Percentiles rank a stretch among this genome's conserved stretches.
These are phyloP conservation scores for Vigna hirtella DNA, from an alignment of 306 rosid genomes.

Conservation along the genomic window DNA sequence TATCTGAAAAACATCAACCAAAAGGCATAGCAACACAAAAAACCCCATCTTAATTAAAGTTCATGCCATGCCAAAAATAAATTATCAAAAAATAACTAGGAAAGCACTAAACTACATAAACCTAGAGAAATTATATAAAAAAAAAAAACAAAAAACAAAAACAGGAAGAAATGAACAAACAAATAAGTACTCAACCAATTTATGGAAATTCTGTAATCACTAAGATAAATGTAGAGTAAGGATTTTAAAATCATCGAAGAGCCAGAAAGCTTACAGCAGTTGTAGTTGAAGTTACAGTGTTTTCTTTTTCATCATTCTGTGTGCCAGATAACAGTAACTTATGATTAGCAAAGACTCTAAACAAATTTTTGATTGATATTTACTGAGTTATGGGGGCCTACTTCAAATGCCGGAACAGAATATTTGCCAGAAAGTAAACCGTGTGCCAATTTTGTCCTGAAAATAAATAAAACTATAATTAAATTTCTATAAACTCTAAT, in stretches of 20 bases:
- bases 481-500: constrained; percentile 28
- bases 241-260: constrained; percentile 17
- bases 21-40: constrained; percentile 36
- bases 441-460: constrained; percentile 82
- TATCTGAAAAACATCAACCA: constrained; percentile 27
- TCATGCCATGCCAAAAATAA: neutral
- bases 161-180: neutral
- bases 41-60: constrained; percentile 18
- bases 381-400: constrained; percentile 33
- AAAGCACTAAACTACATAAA: neutral
- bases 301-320: constrained; percentile 67
- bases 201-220: constrained; percentile 2
- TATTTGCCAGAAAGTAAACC: constrained; percentile 90
- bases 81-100: neutral
- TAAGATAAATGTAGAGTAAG: neutral
- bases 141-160: no score
- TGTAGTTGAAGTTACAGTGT: constrained; percentile 53
- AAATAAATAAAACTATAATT: constrained; percentile 27
- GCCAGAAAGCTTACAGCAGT: constrained; percentile 65
- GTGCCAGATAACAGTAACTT: constrained; percentile 36
- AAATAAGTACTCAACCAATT: constrained; percentile 28
- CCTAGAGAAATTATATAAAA: neutral
- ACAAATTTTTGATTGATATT: constrained; percentile 22
- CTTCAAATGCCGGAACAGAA: constrained; percentile 74
- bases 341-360: constrained; percentile 21